Base-by-base conservation (phyloP, 1,139 yeast genomes). In the Pichia kudriavzevii region DNA sequence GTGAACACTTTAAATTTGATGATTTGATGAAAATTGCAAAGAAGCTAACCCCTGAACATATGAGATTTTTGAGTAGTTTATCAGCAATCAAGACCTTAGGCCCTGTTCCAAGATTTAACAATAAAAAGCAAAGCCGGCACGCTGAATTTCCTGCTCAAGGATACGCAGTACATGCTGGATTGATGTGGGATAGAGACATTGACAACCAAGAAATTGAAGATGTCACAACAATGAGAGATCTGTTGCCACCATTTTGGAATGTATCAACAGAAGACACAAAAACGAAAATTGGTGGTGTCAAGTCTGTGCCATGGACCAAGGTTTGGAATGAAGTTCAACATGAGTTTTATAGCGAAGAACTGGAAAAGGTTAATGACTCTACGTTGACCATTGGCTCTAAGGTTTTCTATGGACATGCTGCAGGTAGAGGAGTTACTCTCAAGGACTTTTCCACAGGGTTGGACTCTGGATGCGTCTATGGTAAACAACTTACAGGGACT, bases 361-460 rank as follows among this genome's bases (percentile, higher is more conserved):
- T 43, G 27, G 30, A 37, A 8, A 36, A 41, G 16, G 17, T 32
- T 2, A 33, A 36, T 2, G 39, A 29, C 6, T 20, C 41, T 7
- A 36, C 36, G 3, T 32, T 49, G 1, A 45, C 52, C 0, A 22
- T 50, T 21, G 60, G 72, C 11, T 45, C 50, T 26, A 70, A 72
- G n/a, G 88, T 85, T 1, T 76, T 74, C 49, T 88, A 88, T 53
- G 97, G 97, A 1, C 97, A 88, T 53, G 94, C 83, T 55, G 94
- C 96, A 4, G 67, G 75, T 38, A 63, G 78, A 39, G 95, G 96
- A 1, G 67, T 88, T 31, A 75, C 72, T 39, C 46, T 79, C 34
- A 69, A 72, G 44, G 68, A 71, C 42, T 84, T 65, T 56, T 67
- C 94, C 4, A 75, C 71, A 48, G 97, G 96, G 0, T 60, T 88